phyloP scores from a whole-genome alignment of 2,329 filamentous ascomycete species.

The Penicillium sp. region DNA sequence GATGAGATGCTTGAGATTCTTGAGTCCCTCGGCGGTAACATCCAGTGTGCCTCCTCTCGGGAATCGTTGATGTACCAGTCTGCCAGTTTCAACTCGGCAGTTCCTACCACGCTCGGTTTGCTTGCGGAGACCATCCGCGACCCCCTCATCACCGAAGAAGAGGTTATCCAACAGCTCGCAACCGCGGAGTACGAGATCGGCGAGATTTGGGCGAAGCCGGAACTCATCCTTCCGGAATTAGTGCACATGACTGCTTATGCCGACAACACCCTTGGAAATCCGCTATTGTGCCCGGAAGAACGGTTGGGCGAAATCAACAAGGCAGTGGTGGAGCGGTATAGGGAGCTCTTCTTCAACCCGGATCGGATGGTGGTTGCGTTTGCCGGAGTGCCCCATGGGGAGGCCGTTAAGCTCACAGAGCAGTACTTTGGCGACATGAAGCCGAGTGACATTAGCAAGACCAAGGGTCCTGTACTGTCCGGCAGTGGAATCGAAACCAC shows the following conservation, averaged over 20 bases:
- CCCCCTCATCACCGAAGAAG: slow-evolving; percentile 78
- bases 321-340: slow-evolving; percentile 72
- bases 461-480: slow-evolving; percentile 52
- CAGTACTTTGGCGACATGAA: slow-evolving; percentile 92
- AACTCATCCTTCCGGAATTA: slow-evolving; percentile 90
- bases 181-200: slow-evolving; percentile 94
- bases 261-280: slow-evolving; percentile 94
- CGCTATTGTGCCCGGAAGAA: slow-evolving; percentile 85
- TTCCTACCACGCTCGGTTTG: slow-evolving; percentile 76
- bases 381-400: slow-evolving; percentile 79
- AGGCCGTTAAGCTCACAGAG: slow-evolving; percentile 76
- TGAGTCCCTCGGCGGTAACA: slow-evolving; percentile 88
- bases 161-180: slow-evolving; percentile 81
- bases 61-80: slow-evolving; percentile 99
- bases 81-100: slow-evolving; percentile 92
- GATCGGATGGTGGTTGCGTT: slow-evolving; percentile 94
- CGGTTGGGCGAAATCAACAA: slow-evolving; percentile 72
- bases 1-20: slow-evolving; percentile 87
- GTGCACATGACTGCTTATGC: slow-evolving; percentile 95
- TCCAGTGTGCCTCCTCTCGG: slow-evolving; percentile 92
- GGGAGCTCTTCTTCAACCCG: slow-evolving; percentile 79
- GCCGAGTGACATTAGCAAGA: slow-evolving; percentile 50
- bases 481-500: slow-evolving; percentile 59
- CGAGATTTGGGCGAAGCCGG: slow-evolving; percentile 97
- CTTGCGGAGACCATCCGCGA: slow-evolving; percentile 92